Conservation (phyloP, 768 basidiomycete species). For the Asterophora parasitica region DNA sequence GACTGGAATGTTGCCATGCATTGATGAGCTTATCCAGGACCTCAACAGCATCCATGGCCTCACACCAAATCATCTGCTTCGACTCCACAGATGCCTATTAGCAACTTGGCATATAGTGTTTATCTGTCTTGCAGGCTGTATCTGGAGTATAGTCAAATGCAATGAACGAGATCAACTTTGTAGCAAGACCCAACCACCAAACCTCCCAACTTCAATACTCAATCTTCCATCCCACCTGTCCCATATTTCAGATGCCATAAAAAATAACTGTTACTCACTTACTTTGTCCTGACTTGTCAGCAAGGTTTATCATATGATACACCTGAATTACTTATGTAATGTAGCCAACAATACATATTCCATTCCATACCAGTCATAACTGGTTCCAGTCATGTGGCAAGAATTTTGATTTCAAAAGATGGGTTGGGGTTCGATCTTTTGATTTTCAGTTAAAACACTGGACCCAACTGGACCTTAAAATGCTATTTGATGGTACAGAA, state of each 20-base stretch:
- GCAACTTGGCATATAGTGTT: not conserved
- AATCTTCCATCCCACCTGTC: too few relatives aligned
- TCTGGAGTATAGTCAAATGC: not conserved
- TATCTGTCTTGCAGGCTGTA: not conserved
- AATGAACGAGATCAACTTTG: not conserved
- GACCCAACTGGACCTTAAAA: too few relatives aligned
- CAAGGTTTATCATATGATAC: not conserved
- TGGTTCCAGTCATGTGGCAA: not conserved
- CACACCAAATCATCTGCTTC: too few relatives aligned
- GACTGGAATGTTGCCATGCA: too few relatives aligned
- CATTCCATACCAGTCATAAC: not conserved
- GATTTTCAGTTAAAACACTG: too few relatives aligned
- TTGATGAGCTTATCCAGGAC: too few relatives aligned
- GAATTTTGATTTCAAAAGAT: slow-evolving; percentile 1
- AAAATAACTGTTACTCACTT: too few relatives aligned
- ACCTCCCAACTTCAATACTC: too few relatives aligned
- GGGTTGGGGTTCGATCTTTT: too few relatives aligned
- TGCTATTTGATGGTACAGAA: too few relatives aligned
- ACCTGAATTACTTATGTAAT: not conserved
- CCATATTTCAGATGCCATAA: too few relatives aligned
- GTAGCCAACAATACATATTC: not conserved
- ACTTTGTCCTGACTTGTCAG: not conserved
- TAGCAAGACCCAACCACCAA: not conserved
- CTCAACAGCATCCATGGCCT: too few relatives aligned
- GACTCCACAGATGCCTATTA: not conserved